Evolutionary conservation across 768 basidiomycete genomes (phyloP), one percentile per base, ranked within the genome.

Genomic region (Suillus paluster): DNA sequence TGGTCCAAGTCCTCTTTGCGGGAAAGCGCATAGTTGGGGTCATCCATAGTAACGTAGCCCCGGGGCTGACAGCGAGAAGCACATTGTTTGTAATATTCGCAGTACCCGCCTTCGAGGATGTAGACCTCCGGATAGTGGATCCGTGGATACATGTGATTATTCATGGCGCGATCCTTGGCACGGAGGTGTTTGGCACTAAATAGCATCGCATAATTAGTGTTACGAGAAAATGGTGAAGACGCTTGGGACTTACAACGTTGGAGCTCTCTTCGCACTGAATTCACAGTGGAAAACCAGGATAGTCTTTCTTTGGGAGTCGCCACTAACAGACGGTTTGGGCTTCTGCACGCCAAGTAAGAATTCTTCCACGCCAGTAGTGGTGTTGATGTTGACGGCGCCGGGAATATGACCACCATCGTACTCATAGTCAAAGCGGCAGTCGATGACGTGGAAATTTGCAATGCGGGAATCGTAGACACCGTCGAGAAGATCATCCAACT

Each of bases 361-460:
- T 57, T 92, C 88, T 72, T 97, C 95, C 45, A 98, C 84, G 50
- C 84, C 87, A 33, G 82, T 73, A 14, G 89, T 88, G 17, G 88
- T 92, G 73, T 94, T 94, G 70, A 99, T 87, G 73, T 98, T 99
- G 73, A 95, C 81, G 8, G 97, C 96, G 15, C 95, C 92, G 11
- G 86, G 85, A 66, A 99, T 86, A 78, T 99, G 97, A 0, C 97
- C 97, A 10, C 97, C 97, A 54, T 83, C 81, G 75, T 89, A 98
- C 77, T 99, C 97, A 71, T 97, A 99, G 65, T 95, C 94, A 75
- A 99, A 99, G 46, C 97, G 91, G 75, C 97, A 99, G 77, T 99
- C 97, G 67, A 99, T 90, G 61, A 99, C 77, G 67, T 91, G 84
- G 74, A 82, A 97, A 50, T 86, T 81, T 42, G 83, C 80, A 60